phyloP scores from a whole-genome alignment of 1,139 yeast genomes.

The Geotrichum armillariae region DNA sequence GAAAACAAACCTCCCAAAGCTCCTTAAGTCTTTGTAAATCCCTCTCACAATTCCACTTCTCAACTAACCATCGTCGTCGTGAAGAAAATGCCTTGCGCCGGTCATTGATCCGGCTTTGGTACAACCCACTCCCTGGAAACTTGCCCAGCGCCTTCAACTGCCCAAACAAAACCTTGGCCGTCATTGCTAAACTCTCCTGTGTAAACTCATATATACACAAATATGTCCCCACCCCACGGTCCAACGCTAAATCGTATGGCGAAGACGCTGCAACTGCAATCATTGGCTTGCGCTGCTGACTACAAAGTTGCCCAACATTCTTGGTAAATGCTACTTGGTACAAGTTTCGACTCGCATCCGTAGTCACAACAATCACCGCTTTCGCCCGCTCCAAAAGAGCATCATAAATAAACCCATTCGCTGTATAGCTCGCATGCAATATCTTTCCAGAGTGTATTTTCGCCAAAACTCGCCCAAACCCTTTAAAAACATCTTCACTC shows the following conservation, averaged over 20 bases:
- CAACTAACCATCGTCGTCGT: slow-evolving; percentile 58
- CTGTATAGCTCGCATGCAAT: slow-evolving; percentile 62
- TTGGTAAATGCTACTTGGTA: slow-evolving; percentile 67
- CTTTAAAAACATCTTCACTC: slow-evolving; percentile 61
- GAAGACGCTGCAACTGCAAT: slow-evolving; percentile 63
- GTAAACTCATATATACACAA: slow-evolving; percentile 66
- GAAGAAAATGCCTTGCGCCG: slow-evolving; percentile 3
- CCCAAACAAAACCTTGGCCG: slow-evolving; percentile 59
- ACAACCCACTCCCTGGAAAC: slow-evolving; percentile 51
- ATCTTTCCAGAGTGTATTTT: slow-evolving; percentile 46
- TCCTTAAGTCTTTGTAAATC: slow-evolving; percentile 53
- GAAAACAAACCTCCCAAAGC: slow-evolving; percentile 41
- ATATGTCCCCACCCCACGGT: slow-evolving; percentile 56
- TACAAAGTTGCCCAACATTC: slow-evolving; percentile 57
- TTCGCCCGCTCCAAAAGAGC: slow-evolving; percentile 55
- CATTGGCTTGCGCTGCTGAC: slow-evolving; percentile 55
- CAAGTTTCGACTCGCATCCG: slow-evolving; percentile 64
- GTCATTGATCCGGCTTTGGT: slow-evolving; percentile 34
- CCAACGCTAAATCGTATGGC: slow-evolving; percentile 63
- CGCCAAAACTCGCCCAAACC: slow-evolving; percentile 35
- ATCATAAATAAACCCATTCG: slow-evolving; percentile 63
- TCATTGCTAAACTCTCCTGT: slow-evolving; percentile 49
- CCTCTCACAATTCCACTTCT: slow-evolving; percentile 52
- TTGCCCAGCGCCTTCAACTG: slow-evolving; percentile 53
- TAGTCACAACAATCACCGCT: slow-evolving; percentile 58